Evolutionary conservation across 768 basidiomycete genomes (phyloP).

Genomic region (Leccinum incarnatum): DNA sequence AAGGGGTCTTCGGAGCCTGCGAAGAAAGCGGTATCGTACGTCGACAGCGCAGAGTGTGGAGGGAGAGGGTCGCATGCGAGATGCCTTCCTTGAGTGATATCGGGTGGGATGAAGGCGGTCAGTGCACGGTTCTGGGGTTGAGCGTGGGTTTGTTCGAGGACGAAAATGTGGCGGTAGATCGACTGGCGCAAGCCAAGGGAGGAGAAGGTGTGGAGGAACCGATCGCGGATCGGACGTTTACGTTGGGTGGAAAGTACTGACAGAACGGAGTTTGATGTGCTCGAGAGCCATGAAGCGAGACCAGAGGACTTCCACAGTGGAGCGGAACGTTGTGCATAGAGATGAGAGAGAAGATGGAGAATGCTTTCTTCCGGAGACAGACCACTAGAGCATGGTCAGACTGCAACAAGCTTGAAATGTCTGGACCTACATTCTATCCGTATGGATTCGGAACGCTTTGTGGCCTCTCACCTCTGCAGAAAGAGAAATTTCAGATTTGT

Average conservation of each 20-base stretch:
- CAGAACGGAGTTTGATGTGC: constrained; percentile 43
- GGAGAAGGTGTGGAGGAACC: constrained; percentile 39
- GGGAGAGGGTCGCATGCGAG: constrained; percentile 77
- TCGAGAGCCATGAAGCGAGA: constrained; percentile 64
- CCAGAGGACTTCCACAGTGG: constrained; percentile 79
- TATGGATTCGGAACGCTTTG: constrained; percentile 65
- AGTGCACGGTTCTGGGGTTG: constrained; percentile 41
- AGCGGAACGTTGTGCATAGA: constrained; percentile 79
- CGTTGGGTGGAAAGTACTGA: constrained; percentile 34
- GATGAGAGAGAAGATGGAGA: constrained; percentile 80
- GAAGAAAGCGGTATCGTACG: constrained; percentile 79
- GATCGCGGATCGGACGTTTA: constrained; percentile 27
- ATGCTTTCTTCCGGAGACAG: constrained; percentile 40
- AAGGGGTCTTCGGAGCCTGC: constrained; percentile 54
- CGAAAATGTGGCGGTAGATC: constrained; percentile 67
- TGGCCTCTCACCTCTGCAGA: constrained; percentile 56
- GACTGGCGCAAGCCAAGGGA: constrained; percentile 44
- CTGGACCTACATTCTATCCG: constrained; percentile 57
- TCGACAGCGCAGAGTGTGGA: constrained; percentile 54
- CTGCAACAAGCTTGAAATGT: neutral
- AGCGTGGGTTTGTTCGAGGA: constrained; percentile 61
- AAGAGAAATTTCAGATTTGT: constrained; percentile 75
- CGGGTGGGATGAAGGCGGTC: constrained; percentile 63
- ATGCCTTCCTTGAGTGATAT: constrained; percentile 49
- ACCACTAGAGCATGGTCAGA: constrained; percentile 29